phyloP scores from a whole-genome alignment of 164 flowering plant genomes.

The Tetracentron sinense region DNA sequence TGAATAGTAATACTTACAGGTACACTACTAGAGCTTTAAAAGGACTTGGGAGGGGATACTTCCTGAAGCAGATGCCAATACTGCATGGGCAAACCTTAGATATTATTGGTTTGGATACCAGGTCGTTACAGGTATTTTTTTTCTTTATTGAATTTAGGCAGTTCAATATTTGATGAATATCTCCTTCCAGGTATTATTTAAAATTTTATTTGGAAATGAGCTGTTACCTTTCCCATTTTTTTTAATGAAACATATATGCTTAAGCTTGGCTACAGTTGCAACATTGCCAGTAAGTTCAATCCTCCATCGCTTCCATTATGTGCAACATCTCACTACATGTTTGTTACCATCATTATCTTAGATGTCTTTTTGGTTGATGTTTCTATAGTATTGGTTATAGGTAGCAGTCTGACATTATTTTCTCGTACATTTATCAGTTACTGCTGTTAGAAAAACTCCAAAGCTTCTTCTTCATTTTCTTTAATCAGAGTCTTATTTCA shows the following conservation, averaged over 20 bases:
- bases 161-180: too few species aligned
- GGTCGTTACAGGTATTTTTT: conserved; percentile 32
- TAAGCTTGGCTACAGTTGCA: too few species aligned
- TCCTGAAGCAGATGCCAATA: conserved; percentile 34
- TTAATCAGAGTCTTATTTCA: too few species aligned
- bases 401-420: background rate
- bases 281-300: background rate
- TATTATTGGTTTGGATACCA: conserved; percentile 40
- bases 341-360: background rate
- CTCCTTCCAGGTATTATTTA: too few species aligned
- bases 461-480: too few species aligned
- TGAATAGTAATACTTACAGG: conserved; percentile 35
- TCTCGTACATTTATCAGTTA: background rate
- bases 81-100: conserved; percentile 36
- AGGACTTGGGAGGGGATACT: conserved; percentile 24
- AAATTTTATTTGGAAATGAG: too few species aligned
- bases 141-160: conserved; percentile 1
- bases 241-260: too few species aligned
- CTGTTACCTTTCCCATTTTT: too few species aligned
- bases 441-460: background rate
- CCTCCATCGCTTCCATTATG: too few species aligned
- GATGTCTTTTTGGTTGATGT: background rate
- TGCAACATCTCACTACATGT: background rate
- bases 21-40: conserved; percentile 39
- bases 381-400: background rate